Conservation (phyloP, 2,329 filamentous ascomycete species). For the Botrytis sinoallii region DNA sequence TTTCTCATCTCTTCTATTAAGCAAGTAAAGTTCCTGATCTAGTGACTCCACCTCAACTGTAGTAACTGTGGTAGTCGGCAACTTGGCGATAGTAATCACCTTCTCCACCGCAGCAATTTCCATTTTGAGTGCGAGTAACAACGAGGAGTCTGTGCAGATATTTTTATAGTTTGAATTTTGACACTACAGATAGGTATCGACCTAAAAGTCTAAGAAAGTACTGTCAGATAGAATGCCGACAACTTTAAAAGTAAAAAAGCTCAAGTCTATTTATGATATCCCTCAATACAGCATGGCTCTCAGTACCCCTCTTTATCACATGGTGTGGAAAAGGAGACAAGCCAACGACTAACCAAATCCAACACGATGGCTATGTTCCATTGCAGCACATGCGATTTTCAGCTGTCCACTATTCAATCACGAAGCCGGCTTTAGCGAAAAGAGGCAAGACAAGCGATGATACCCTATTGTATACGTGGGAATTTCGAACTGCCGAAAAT, state of each 20-base stretch:
- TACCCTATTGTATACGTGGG: no score
- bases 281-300: no score
- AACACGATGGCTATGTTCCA: neutral
- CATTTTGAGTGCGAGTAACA: neutral
- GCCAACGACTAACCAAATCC: neutral
- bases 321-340: neutral
- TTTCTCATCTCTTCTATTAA: slow-evolving; percentile 3
- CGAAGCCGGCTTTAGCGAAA: neutral
- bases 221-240: neutral
- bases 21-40: neutral
- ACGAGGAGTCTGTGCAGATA: neutral
- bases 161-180: neutral
- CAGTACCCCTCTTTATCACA: neutral
- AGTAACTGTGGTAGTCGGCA: neutral
- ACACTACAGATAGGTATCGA: neutral
- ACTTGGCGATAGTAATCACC: neutral
- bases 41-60: neutral
- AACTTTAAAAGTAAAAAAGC: neutral
- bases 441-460: neutral
- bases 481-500: neutral
- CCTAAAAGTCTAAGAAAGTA: neutral
- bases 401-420: neutral
- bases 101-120: neutral
- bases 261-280: neutral
- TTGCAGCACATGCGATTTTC: neutral